Conservation (phyloP, 2,329 filamentous ascomycete species). For the Thermoascus crustaceus region DNA sequence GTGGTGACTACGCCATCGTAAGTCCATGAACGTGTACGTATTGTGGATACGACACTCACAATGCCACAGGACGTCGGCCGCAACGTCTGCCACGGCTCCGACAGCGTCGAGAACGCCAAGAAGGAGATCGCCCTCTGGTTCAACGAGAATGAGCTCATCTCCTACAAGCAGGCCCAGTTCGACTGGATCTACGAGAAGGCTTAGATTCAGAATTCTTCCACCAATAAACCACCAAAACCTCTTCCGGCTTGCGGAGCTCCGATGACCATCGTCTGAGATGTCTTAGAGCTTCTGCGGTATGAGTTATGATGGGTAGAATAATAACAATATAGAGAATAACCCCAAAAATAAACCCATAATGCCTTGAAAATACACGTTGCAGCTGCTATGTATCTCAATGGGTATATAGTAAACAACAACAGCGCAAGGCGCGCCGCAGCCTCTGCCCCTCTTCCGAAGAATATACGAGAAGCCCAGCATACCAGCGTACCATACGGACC, state of each 20-base stretch:
- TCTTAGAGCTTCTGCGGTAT: constrained; percentile 1
- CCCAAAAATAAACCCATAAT: no score
- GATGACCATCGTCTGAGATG: no score
- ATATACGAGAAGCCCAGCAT: no score
- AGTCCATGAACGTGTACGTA: no score
- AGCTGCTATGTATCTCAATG: no score
- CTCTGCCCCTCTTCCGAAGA: no score
- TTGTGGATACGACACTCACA: constrained; percentile 13
- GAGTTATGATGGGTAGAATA: constrained; percentile 7
- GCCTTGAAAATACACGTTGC: no score
- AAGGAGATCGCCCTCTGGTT: constrained; percentile 99
- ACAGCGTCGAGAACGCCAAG: constrained; percentile 97
- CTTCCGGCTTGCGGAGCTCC: no score
- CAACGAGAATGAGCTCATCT: constrained; percentile 74
- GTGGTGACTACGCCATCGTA: constrained; percentile 79
- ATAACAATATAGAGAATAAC: no score
- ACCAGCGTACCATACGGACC: no score
- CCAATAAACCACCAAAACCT: constrained; percentile 9
- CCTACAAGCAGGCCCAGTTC: constrained; percentile 75
- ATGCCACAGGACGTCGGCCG: constrained; percentile 64
- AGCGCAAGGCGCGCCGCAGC: no score
- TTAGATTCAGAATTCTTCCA: constrained; percentile 28
- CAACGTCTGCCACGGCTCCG: constrained; percentile 99
- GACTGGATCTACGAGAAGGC: constrained; percentile 97
- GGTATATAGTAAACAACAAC: no score